Percentiles rank a stretch among this genome's conserved stretches.
Evolutionary conservation across 805 yeast species (phyloP).

Genomic region (Cyberlindnera nakhonratchasimensis): DNA sequence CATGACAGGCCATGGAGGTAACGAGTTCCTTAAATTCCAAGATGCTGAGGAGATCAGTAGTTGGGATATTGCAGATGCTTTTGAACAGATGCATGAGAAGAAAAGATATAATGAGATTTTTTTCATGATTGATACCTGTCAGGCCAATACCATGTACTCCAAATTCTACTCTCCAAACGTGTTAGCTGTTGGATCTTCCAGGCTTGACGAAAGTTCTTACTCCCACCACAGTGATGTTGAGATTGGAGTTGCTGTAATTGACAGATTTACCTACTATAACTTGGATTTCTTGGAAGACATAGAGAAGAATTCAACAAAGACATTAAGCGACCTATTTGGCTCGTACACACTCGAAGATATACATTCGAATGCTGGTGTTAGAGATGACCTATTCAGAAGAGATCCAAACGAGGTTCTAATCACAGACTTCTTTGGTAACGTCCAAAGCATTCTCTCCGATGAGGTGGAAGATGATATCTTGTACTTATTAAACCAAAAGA

Average conservation of each 20-base stretch:
- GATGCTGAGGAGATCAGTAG: constrained; percentile 98
- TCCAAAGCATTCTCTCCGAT: constrained; percentile 74
- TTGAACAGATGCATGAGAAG: constrained; percentile 95
- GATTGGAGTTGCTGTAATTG: constrained; percentile 96
- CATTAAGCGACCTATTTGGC: constrained; percentile 81
- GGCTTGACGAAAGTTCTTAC: constrained; percentile 82
- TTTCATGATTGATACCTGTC: constrained; percentile 98
- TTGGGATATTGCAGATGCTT: constrained; percentile 94
- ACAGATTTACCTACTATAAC: constrained; percentile 89
- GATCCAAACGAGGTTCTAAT: constrained; percentile 65
- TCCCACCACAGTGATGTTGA: constrained; percentile 95
- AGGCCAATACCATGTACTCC: constrained; percentile 97
- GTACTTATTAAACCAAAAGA: constrained; percentile 21
- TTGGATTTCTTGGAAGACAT: constrained; percentile 83
- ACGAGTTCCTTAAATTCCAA: constrained; percentile 94
- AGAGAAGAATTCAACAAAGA: constrained; percentile 66
- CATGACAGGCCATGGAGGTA: constrained; percentile 98
- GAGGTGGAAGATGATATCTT: constrained; percentile 46
- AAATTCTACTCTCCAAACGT: constrained; percentile 89
- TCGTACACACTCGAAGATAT: constrained; percentile 81
- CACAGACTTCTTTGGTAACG: constrained; percentile 93
- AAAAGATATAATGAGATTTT: constrained; percentile 91
- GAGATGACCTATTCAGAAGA: constrained; percentile 72
- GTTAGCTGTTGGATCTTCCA: constrained; percentile 88
- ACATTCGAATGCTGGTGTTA: constrained; percentile 91